These are phyloP conservation scores for Penicillium glabrum DNA, from an alignment of 2,329 filamentous ascomycete genomes.

Conservation along the genomic window DNA sequence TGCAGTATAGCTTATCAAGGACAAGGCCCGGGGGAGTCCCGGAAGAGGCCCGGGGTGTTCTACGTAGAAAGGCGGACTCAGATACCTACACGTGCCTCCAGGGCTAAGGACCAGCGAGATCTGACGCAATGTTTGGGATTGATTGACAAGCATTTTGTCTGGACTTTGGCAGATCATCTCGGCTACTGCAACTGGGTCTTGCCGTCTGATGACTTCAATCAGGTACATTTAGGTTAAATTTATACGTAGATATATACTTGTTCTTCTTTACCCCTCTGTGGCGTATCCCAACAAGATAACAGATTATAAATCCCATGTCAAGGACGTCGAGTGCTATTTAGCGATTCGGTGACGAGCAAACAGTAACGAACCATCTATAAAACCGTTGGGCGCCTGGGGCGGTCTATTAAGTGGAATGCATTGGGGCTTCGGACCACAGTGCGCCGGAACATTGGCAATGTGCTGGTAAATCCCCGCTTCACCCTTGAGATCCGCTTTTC, in stretches of 20 bases:
- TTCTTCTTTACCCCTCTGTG: background rate
- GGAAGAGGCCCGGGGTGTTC: background rate
- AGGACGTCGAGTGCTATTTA: background rate
- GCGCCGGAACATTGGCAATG: constrained; percentile 4
- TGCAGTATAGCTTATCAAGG: background rate
- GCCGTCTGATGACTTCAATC: background rate
- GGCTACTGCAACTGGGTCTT: background rate
- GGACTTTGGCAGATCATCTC: background rate
- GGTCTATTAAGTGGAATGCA: background rate
- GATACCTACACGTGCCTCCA: background rate
- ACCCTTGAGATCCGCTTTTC: constrained; percentile 7
- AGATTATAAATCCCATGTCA: background rate
- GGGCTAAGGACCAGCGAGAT: background rate
- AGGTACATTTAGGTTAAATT: background rate
- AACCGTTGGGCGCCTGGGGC: background rate
- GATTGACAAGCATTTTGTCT: background rate
- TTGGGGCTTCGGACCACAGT: constrained; percentile 14
- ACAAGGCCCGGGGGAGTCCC: background rate
- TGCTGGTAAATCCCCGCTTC: constrained; percentile 4
- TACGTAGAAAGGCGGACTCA: background rate
- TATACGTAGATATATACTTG: background rate
- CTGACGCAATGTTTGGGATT: background rate
- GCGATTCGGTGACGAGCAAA: background rate
- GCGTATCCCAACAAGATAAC: background rate
- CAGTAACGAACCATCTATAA: background rate